phyloP scores from a whole-genome alignment of 2,329 filamentous ascomycete genomes.

The Chrysoporthe puriensis region DNA sequence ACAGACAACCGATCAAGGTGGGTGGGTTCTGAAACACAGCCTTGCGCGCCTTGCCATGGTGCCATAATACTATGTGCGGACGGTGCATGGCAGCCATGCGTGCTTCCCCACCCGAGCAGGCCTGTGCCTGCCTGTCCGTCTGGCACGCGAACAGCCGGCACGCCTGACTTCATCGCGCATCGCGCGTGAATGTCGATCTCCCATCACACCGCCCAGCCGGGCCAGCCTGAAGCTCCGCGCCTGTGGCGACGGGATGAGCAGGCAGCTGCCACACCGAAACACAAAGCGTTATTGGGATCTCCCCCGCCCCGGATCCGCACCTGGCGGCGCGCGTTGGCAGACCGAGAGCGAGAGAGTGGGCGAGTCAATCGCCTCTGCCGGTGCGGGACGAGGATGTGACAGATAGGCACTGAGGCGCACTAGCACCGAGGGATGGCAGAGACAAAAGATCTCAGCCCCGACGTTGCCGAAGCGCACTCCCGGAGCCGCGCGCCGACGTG shows the following conservation, averaged over 20 bases:
- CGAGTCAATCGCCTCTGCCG: too few relatives aligned
- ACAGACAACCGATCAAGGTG: background rate
- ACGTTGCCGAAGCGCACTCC: background rate
- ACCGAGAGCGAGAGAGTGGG: background rate
- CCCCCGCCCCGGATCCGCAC: background rate
- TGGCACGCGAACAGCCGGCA: too few relatives aligned
- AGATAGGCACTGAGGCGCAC: background rate
- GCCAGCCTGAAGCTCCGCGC: background rate
- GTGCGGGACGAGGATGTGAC: too few relatives aligned
- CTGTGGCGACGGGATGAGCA: background rate
- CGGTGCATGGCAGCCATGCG: background rate
- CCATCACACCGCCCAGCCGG: conserved; percentile 7
- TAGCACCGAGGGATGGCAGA: background rate
- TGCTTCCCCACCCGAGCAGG: background rate
- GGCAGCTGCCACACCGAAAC: background rate
- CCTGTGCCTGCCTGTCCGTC: too few relatives aligned
- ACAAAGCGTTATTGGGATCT: conserved; percentile 9
- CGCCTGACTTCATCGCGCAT: conserved; percentile 9
- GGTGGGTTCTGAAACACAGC: conserved; percentile 14
- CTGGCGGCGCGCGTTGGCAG: too few relatives aligned
- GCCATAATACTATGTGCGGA: background rate
- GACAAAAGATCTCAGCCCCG: background rate
- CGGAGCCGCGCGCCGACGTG: background rate
- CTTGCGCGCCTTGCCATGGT: conserved; percentile 6
- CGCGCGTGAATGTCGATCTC: background rate